Evolutionary conservation across 768 basidiomycete species (phyloP), one percentile per base, ranked within the genome.

Genomic region (Termitomyces sp.): DNA sequence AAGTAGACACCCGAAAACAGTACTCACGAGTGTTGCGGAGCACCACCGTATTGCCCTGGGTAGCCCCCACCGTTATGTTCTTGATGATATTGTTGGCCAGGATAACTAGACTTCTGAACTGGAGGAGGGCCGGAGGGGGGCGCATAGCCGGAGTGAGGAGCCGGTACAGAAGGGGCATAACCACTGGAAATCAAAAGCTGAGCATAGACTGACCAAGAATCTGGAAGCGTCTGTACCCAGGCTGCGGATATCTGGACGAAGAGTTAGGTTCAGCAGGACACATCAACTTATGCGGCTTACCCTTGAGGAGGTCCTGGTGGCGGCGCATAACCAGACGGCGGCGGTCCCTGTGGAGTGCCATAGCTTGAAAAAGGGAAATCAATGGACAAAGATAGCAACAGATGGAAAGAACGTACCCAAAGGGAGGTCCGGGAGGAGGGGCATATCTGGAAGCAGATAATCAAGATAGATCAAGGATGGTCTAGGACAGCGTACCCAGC

Each of bases 21-120:
- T 44, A 44, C 39, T 49, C 56, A 60, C 61, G 51, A 41, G 20
- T 50, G 35, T 41, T 60, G 53, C 15, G 57, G 56, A n/a, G 64
- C 63, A 23, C 57, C 62, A 15, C 58, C 55, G 33, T 66, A 56
- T 53, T 67, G 68, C 12, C 69, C 68, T 33, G 70, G 68, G 45
- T 68, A 68, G 48, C 66, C 65, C 52, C 60, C 56, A 16, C 55
- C 50, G 9, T 54, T 61, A 43, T 71, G 64, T 43, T 73, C 67
- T 16, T 75, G 70, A 31, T 74, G 73, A 52, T 74, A 69, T 54
- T 75, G 75, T 50, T 76, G 73, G n/a, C 73, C 78, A 22, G 78
- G 59, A 23, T 60, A 54, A 33, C 73, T 74, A 53, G 74, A 70
- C 52, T 73, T 73, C 42, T 76, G 73, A 18, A 72, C 78, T 35